Evolutionary conservation across 164 flowering plant genomes (phyloP).

Genomic region (Tetracentron sinense): DNA sequence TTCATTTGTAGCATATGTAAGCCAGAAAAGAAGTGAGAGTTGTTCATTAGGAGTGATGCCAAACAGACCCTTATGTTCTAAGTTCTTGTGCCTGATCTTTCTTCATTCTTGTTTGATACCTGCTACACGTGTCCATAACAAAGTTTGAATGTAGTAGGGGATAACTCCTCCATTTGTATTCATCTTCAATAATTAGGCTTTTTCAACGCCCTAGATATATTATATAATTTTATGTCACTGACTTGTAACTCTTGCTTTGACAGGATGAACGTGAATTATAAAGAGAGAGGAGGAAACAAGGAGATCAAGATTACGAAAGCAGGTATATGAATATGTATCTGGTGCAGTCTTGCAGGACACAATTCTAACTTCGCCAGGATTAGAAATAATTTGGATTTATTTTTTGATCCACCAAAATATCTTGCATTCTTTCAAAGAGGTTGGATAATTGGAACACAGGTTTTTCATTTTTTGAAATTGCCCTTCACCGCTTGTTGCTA

Average conservation of each 20-base stretch:
- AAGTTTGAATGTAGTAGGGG: neutral
- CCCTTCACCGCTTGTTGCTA: no score
- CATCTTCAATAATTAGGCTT: neutral
- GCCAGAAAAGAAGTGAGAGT: no score
- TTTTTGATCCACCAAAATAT: no score
- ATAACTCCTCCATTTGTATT: no score
- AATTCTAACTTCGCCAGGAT: no score
- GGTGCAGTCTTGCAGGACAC: neutral
- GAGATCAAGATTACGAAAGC: slow-evolving; percentile 93
- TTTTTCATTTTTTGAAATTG: no score
- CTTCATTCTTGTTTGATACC: neutral
- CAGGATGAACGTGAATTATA: slow-evolving; percentile 93
- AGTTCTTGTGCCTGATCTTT: neutral
- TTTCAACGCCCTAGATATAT: neutral
- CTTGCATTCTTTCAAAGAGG: no score
- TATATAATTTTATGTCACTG: neutral
- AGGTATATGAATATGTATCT: slow-evolving; percentile 43
- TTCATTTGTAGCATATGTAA: no score
- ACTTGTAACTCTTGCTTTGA: slow-evolving; percentile 4
- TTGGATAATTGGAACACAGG: no score
- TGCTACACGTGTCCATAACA: neutral
- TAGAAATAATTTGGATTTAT: no score
- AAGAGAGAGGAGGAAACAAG: slow-evolving; percentile 92
- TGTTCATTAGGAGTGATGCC: no score
- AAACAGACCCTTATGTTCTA: no score